A percentile compares a stretch with the other conserved stretches of the same genome.
Evolutionary conservation across 2,329 filamentous ascomycete species (phyloP).

Genomic region (Calonectria multiphialidica): DNA sequence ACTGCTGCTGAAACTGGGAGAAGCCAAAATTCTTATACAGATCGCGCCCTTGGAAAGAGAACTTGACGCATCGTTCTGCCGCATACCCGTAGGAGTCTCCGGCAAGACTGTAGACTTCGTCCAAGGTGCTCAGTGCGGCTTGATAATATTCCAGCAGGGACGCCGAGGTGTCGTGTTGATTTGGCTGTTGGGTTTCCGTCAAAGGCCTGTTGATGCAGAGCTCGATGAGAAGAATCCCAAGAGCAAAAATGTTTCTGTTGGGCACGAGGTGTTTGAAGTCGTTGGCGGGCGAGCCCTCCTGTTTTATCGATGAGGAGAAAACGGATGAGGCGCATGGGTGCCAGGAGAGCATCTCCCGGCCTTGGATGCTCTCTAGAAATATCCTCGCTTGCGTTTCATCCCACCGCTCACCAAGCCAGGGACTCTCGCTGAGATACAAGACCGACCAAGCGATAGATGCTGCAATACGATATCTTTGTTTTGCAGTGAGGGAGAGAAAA

Average conservation of each 20-base stretch:
- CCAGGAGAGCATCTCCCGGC: neutral
- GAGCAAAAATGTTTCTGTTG: constrained; percentile 11
- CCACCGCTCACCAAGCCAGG: constrained; percentile 14
- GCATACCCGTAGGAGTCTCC: constrained; percentile 17
- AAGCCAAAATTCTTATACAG: too few relatives aligned
- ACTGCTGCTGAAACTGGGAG: too few relatives aligned
- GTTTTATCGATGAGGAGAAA: neutral
- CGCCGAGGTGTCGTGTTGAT: neutral
- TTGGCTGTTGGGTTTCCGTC: neutral
- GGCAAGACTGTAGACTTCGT: constrained; percentile 6
- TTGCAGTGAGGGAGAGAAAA: too few relatives aligned
- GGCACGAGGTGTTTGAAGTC: constrained; percentile 10
- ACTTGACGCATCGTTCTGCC: constrained; percentile 10
- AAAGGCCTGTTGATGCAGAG: constrained; percentile 6
- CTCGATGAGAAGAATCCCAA: constrained; percentile 14
- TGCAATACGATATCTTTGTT: too few relatives aligned
- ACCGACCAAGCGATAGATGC: too few relatives aligned
- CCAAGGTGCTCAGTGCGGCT: neutral
- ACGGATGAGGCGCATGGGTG: neutral
- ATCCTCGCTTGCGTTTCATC: neutral
- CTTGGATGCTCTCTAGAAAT: neutral
- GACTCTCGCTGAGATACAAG: constrained; percentile 1
- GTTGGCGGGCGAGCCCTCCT: neutral
- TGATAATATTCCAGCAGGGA: neutral
- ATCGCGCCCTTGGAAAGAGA: constrained; percentile 17